Percentiles rank a stretch among this genome's conserved stretches.
These are phyloP conservation scores for Neurospora discreta DNA, from an alignment of 495 filamentous ascomycete species.

Conservation along the genomic window DNA sequence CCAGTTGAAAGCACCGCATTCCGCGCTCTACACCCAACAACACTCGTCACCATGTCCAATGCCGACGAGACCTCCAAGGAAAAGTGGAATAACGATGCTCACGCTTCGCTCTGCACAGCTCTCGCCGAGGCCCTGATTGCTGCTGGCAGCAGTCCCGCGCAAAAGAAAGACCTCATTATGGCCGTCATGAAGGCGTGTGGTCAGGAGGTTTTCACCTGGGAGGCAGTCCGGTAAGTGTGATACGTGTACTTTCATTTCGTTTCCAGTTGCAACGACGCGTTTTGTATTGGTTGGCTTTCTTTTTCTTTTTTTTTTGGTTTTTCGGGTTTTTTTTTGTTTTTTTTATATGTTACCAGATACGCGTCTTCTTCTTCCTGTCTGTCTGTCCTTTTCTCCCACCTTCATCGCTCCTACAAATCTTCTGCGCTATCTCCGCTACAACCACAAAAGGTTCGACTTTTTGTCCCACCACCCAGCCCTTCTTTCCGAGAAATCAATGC, in stretches of 20 bases:
- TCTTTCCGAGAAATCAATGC: background rate
- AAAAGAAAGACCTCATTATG: constrained; percentile 15
- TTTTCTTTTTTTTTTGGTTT: background rate
- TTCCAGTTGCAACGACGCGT: background rate
- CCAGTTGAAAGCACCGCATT: background rate
- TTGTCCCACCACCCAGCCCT: background rate
- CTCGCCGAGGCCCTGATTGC: constrained; percentile 10
- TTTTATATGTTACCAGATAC: too few species aligned
- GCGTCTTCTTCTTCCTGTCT: background rate
- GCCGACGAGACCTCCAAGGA: background rate
- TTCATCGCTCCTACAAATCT: background rate
- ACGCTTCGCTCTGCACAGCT: constrained; percentile 17
- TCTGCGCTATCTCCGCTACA: background rate
- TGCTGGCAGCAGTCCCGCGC: background rate
- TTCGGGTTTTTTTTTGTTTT: background rate
- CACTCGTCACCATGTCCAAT: background rate
- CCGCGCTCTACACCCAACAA: background rate
- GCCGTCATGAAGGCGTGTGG: constrained; percentile 16
- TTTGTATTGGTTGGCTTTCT: background rate
- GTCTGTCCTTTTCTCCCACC: background rate
- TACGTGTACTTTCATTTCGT: background rate
- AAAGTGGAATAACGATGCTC: constrained; percentile 18
- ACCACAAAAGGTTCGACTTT: background rate
- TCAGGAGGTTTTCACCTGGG: constrained; percentile 14
- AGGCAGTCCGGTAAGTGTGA: constrained; percentile 25